Evolutionary conservation across 805 yeast genomes (phyloP), one percentile per base, ranked within the genome.

Genomic region (Debaryomyces castellii): DNA sequence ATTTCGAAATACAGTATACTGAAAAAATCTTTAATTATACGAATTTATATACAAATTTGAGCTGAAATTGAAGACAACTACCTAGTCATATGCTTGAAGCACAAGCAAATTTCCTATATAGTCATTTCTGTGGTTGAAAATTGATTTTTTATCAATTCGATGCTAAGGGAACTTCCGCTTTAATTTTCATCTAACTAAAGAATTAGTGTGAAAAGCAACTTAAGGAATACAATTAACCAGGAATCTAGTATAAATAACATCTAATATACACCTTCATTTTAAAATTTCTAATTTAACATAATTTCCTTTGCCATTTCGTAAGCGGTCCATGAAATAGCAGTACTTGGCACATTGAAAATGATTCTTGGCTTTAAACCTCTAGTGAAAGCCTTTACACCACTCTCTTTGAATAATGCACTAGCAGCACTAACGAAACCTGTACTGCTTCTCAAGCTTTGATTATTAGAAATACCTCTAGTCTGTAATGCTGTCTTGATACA

Each of bases 241-340:
- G 30, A 5, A 23, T 14, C 18, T 12, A 30, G 39, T 18, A 35
- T 40, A 17, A 34, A 33, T 23, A 30, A 28, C 34, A 30, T 30
- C 21, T 34, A 39, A 39, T 44, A 44, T 33, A 46, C 41, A 34
- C 20, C 17, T 38, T 39, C 40, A 44, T 37, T 37, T 36, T 22
- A n/a, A 23, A 41, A 20, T 40, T 18, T 22, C 39, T 46, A 48
- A 47, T 55, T 62, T 36, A 78, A 62, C 58, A 84, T 66, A 52
- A 85, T 75, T 53, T 81, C 84, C 68, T 92, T 92, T 37, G 97
- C 97, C 92, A 91, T 88, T 65, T 92, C 99, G 66, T 92, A 92
- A 22, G 96, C 89, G 1, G 98, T 92, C 98, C 98, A 92, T 52
- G 96, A 84, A 50, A 92, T 90, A 17, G 98, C 98, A 7, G 98